Percentiles rank a stretch among this genome's conserved stretches.
Evolutionary conservation across 441 rosid genomes (phyloP).

Genomic region (Arabidopsis hybrid): DNA sequence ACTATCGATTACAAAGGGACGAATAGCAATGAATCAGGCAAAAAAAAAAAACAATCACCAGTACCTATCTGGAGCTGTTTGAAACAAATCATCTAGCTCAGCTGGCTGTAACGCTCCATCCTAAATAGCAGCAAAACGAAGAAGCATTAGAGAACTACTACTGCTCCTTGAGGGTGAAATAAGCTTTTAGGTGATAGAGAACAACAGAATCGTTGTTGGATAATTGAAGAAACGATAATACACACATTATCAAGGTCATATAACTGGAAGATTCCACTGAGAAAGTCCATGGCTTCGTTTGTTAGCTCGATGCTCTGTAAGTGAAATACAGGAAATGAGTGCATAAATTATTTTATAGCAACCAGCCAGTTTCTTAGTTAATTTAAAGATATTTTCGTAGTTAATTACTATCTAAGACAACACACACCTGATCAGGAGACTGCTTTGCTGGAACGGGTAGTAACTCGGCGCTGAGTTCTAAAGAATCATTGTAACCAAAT

Average conservation of each 20-base stretch:
- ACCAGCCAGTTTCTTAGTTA: slow-evolving; percentile 18
- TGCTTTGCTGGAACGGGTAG: slow-evolving; percentile 59
- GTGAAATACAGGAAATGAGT: slow-evolving; percentile 21
- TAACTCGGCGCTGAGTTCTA: slow-evolving; percentile 62
- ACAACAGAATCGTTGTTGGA: background rate
- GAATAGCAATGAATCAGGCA: slow-evolving; percentile 7
- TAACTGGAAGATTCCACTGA: slow-evolving; percentile 61
- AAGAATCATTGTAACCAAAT: slow-evolving; percentile 71
- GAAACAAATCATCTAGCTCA: slow-evolving; percentile 69
- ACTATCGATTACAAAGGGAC: slow-evolving; percentile 9
- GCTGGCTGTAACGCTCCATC: slow-evolving; percentile 66
- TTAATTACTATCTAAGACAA: background rate
- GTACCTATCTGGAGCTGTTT: slow-evolving; percentile 76
- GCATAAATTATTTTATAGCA: background rate
- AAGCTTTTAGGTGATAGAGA: slow-evolving; percentile 8
- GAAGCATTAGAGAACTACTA: slow-evolving; percentile 25
- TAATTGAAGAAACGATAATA: slow-evolving; percentile 31
- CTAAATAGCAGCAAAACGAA: slow-evolving; percentile 49
- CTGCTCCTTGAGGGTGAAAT: slow-evolving; percentile 27
- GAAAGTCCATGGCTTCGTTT: slow-evolving; percentile 57
- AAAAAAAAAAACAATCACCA: background rate
- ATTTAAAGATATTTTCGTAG: slow-evolving; percentile 9
- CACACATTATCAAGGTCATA: slow-evolving; percentile 71
- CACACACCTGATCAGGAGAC: slow-evolving; percentile 70
- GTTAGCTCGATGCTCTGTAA: slow-evolving; percentile 78